Evolutionary conservation across 495 filamentous ascomycete genomes (phyloP).

Genomic region (Lasiosphaeriaceae sp.): DNA sequence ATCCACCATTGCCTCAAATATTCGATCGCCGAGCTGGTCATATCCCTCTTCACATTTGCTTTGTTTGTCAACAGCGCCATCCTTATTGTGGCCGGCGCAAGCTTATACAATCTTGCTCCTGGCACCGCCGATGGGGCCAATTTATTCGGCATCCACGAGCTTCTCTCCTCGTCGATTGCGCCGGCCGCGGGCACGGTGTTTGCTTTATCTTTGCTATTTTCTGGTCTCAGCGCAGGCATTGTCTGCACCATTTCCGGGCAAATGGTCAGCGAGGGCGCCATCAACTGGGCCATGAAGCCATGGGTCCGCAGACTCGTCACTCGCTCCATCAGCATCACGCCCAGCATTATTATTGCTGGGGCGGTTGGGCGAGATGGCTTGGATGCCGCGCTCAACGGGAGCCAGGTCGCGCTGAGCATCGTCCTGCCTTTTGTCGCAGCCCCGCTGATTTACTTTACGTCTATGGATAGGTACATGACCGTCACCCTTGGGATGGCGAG

Average conservation of each 20-base stretch:
- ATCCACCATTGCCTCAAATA: slow-evolving; percentile 77
- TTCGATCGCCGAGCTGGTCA: slow-evolving; percentile 66
- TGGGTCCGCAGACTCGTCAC: slow-evolving; percentile 52
- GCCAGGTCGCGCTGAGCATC: slow-evolving; percentile 75
- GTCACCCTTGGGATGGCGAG: slow-evolving; percentile 43
- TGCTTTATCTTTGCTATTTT: slow-evolving; percentile 52
- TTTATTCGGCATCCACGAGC: slow-evolving; percentile 76
- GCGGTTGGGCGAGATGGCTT: slow-evolving; percentile 60
- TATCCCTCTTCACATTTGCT: slow-evolving; percentile 83
- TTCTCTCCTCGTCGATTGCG: slow-evolving; percentile 66
- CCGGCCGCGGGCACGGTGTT: slow-evolving; percentile 64
- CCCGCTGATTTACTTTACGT: slow-evolving; percentile 86
- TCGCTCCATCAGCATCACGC: slow-evolving; percentile 65
- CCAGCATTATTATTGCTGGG: slow-evolving; percentile 71
- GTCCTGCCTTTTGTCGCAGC: slow-evolving; percentile 78
- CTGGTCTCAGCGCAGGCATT: slow-evolving; percentile 51
- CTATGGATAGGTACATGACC: slow-evolving; percentile 75
- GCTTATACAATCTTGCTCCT: slow-evolving; percentile 60
- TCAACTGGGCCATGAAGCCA: slow-evolving; percentile 55
- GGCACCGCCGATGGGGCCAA: slow-evolving; percentile 61
- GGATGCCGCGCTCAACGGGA: slow-evolving; percentile 65
- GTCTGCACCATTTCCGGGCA: slow-evolving; percentile 60
- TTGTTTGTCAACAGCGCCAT: slow-evolving; percentile 91
- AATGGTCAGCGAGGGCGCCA: slow-evolving; percentile 54
- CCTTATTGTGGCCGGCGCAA: slow-evolving; percentile 81